Percentiles rank a stretch among this genome's conserved stretches.
phyloP scores from a whole-genome alignment of 2,329 filamentous ascomycete species.

The Fusarium graminum region DNA sequence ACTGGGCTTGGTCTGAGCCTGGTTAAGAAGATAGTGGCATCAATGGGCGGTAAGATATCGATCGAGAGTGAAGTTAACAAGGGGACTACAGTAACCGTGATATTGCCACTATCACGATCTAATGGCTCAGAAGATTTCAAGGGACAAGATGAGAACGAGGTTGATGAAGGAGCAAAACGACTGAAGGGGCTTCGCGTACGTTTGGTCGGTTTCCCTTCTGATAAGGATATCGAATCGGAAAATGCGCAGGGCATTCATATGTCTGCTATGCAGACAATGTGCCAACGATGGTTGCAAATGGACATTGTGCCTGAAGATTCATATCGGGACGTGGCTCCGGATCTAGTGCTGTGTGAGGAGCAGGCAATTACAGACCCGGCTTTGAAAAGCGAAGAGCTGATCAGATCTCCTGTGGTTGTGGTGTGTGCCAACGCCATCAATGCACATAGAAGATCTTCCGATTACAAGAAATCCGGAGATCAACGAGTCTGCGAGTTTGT shows the following conservation, averaged over 20 bases:
- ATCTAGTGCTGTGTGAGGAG: slow-evolving; percentile 49
- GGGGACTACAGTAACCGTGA: slow-evolving; percentile 55
- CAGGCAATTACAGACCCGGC: slow-evolving; percentile 19
- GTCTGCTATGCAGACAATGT: slow-evolving; percentile 36
- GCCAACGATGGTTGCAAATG: slow-evolving; percentile 42
- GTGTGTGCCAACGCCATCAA: slow-evolving; percentile 52
- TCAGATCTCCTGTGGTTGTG: slow-evolving; percentile 48
- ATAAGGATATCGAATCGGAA: slow-evolving; percentile 12
- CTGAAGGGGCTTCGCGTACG: slow-evolving; percentile 50
- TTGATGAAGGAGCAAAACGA: slow-evolving; percentile 47
- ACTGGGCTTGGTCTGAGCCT: slow-evolving; percentile 75
- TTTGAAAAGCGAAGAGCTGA: slow-evolving; percentile 15
- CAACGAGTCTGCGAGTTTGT: slow-evolving; percentile 54
- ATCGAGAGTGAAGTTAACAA: slow-evolving; percentile 61
- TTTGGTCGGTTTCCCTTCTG: slow-evolving; percentile 28
- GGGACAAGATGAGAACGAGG: slow-evolving; percentile 44
- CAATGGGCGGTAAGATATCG: slow-evolving; percentile 69
- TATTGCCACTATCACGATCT: slow-evolving; percentile 47
- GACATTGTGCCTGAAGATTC: slow-evolving; percentile 27
- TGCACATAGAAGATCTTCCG: slow-evolving; percentile 47
- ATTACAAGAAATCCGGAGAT: slow-evolving; percentile 30
- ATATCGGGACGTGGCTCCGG: slow-evolving; percentile 34
- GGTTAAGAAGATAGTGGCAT: slow-evolving; percentile 70
- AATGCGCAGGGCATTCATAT: slow-evolving; percentile 22
- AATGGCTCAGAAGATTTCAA: background rate